Evolutionary conservation across 176 grass and related monocot species (phyloP).

Genomic region (Aegilops longissima): DNA sequence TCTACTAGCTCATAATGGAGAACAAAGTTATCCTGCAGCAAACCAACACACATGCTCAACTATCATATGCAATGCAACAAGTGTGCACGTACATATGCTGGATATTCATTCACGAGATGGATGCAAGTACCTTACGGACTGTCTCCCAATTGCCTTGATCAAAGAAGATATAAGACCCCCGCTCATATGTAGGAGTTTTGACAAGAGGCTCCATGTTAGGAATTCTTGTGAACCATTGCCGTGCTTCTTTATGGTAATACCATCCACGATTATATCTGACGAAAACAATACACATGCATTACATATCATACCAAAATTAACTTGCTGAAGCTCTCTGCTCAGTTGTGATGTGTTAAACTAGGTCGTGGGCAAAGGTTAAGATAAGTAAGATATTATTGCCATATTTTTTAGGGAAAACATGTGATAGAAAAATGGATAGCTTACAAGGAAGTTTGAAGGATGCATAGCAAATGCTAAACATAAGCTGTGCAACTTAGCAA

Average conservation of each 20-base stretch:
- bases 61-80: conserved; percentile 6
- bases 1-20: conserved; percentile 77
- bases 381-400: conserved; percentile 2
- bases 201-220: conserved; percentile 68
- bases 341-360: conserved; percentile 8
- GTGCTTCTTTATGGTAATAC: conserved; percentile 91
- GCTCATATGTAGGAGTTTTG: conserved; percentile 73
- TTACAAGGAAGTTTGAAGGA: neutral
- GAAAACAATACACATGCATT: conserved; percentile 9
- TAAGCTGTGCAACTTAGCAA: neutral
- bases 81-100: neutral
- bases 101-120: neutral
- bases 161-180: conserved; percentile 82
- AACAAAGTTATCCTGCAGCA: conserved; percentile 84
- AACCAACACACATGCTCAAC: neutral
- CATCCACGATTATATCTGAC: conserved; percentile 77
- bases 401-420: neutral
- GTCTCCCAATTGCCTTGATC: conserved; percentile 84
- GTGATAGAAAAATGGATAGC: conserved; percentile 3
- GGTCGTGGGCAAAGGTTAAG: neutral
- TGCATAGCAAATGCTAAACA: neutral
- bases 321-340: neutral
- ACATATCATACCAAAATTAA: conserved; percentile 3
- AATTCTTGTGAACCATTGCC: conserved; percentile 67
- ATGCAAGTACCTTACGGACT: conserved; percentile 71